These are phyloP conservation scores for Venturia carpophila DNA, from an alignment of 2,329 filamentous ascomycete species.

Conservation along the genomic window DNA sequence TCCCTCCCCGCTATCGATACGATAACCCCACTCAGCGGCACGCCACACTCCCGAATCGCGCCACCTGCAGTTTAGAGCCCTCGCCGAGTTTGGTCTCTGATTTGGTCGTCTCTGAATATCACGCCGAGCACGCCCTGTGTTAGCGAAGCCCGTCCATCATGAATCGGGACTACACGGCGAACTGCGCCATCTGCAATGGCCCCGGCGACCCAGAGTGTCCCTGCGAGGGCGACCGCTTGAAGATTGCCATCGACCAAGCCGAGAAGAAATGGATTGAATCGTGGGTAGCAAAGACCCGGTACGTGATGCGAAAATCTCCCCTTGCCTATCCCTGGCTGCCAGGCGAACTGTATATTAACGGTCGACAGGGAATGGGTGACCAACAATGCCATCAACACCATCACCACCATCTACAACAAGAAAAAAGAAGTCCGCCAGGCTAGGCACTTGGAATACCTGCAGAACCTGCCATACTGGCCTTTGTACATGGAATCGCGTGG, in stretches of 20 bases:
- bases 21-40: background rate
- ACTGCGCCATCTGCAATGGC: slow-evolving; percentile 19
- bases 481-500: slow-evolving; percentile 19
- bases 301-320: slow-evolving; percentile 5
- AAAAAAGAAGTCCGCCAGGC: slow-evolving; percentile 15
- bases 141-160: background rate
- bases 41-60: background rate
- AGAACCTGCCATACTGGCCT: slow-evolving; percentile 18
- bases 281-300: slow-evolving; percentile 19
- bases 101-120: background rate
- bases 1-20: background rate
- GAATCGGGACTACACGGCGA: slow-evolving; percentile 17
- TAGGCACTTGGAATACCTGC: slow-evolving; percentile 11
- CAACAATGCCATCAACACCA: slow-evolving; percentile 18
- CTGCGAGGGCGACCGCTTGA: slow-evolving; percentile 16
- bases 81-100: background rate
- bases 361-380: slow-evolving; percentile 19
- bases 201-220: slow-evolving; percentile 20
- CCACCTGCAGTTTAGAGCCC: background rate
- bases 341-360: slow-evolving; percentile 4
- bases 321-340: background rate
- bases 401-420: slow-evolving; percentile 18
- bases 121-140: background rate
- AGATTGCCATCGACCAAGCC: slow-evolving; percentile 20
- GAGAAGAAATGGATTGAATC: slow-evolving; percentile 20